Percentiles rank a stretch among this genome's conserved stretches.
phyloP scores from a whole-genome alignment of 345 rosid genomes.

The Eucalyptus sp. region DNA sequence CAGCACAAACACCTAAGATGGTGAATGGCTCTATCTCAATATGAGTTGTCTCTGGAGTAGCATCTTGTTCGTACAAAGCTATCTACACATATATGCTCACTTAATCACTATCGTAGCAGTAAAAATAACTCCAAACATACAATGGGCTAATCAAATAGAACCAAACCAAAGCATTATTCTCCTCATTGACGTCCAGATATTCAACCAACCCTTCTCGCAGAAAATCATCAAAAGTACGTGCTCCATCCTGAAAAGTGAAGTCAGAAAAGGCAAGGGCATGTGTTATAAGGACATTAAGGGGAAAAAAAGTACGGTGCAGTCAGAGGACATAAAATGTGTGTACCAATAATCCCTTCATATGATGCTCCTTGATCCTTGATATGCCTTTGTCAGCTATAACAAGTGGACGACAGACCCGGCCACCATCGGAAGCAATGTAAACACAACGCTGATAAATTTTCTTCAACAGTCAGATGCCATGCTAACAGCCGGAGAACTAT shows the following conservation, averaged over 20 bases:
- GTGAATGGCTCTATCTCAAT: conserved; percentile 97
- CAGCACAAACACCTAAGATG: conserved; percentile 91
- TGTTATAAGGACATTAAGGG: neutral
- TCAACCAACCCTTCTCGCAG: conserved; percentile 86
- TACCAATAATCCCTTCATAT: conserved; percentile 87
- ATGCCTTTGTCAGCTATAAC: conserved; percentile 91
- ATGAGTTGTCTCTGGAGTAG: conserved; percentile 68
- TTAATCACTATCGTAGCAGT: neutral
- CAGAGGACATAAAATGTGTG: conserved; percentile 4
- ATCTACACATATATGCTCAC: conserved; percentile 30
- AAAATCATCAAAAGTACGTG: conserved; percentile 79
- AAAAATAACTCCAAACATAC: neutral
- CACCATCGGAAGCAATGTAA: conserved; percentile 97
- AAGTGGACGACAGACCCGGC: conserved; percentile 97
- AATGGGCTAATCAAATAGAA: neutral
- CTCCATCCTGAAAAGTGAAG: conserved; percentile 54
- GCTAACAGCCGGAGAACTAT: neutral
- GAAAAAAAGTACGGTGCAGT: neutral
- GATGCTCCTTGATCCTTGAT: conserved; percentile 80
- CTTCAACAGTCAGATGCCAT: neutral
- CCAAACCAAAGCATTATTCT: conserved; percentile 86
- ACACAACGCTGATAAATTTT: conserved; percentile 51
- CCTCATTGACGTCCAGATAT: conserved; percentile 97
- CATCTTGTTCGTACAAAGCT: conserved; percentile 80
- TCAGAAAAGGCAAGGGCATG: conserved; percentile 1